These are phyloP conservation scores for Solanum appendiculatum DNA, from an alignment of 257 asterid species.

Conservation along the genomic window DNA sequence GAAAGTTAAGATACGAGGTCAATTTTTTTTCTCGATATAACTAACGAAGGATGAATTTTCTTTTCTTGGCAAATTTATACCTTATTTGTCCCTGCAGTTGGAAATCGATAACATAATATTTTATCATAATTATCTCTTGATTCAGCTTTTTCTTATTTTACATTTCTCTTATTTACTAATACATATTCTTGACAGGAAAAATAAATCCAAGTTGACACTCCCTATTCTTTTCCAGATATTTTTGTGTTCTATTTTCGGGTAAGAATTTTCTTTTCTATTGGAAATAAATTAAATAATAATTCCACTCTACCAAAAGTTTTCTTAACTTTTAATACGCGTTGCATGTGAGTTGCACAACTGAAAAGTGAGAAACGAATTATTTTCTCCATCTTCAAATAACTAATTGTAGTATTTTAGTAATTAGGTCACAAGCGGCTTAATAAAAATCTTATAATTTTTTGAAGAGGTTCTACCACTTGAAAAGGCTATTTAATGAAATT, in stretches of 20 bases:
- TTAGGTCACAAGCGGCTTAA: neutral
- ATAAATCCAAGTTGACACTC: slow-evolving; percentile 42
- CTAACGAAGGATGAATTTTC: neutral
- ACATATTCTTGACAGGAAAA: slow-evolving; percentile 35
- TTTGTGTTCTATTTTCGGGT: slow-evolving; percentile 78
- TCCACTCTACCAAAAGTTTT: neutral
- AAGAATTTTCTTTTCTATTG: neutral
- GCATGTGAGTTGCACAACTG: neutral
- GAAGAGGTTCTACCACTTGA: too few relatives aligned
- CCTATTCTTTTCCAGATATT: slow-evolving; percentile 54
- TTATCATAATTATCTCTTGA: neutral
- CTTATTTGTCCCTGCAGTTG: neutral
- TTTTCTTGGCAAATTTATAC: neutral
- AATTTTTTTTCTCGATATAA: too few relatives aligned
- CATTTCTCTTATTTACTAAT: neutral
- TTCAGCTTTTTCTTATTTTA: neutral
- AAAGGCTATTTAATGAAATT: too few relatives aligned
- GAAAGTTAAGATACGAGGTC: neutral
- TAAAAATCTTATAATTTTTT: too few relatives aligned
- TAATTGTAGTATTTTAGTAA: neutral
- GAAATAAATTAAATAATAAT: neutral
- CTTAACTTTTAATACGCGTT: neutral
- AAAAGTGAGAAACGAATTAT: neutral
- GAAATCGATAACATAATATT: neutral
- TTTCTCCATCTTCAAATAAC: too few relatives aligned